A percentile compares a stretch with the other conserved stretches of the same genome.
These are phyloP conservation scores for Pseudogymnoascus sp. DNA, from an alignment of 2,329 filamentous ascomycete species.

Conservation along the genomic window DNA sequence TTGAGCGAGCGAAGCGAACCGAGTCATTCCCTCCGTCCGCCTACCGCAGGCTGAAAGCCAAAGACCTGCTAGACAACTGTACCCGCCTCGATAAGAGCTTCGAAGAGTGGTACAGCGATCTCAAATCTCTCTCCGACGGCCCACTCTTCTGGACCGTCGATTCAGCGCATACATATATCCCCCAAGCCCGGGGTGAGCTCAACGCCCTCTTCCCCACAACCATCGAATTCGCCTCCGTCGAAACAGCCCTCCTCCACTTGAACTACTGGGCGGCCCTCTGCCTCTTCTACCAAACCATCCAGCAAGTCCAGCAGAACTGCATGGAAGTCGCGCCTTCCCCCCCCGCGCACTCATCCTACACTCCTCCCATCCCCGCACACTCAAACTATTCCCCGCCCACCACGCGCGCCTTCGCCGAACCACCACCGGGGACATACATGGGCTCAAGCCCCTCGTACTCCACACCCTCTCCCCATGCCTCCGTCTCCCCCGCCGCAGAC, in stretches of 20 bases:
- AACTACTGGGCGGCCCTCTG: conserved; percentile 47
- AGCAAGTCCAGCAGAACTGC: conserved; percentile 32
- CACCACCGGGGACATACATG: neutral
- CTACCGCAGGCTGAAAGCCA: conserved; percentile 36
- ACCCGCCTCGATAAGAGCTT: conserved; percentile 40
- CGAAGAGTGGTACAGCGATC: conserved; percentile 37
- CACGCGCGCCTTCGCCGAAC: neutral
- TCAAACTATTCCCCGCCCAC: neutral
- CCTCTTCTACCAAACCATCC: conserved; percentile 40
- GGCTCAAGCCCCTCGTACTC: neutral
- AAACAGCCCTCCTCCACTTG: conserved; percentile 39
- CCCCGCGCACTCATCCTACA: neutral
- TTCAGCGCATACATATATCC: conserved; percentile 20
- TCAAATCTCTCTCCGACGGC: conserved; percentile 20
- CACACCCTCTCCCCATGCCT: neutral
- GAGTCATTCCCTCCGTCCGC: conserved; percentile 32
- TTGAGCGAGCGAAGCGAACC: conserved; percentile 37
- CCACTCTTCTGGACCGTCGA: conserved; percentile 34
- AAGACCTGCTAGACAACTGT: conserved; percentile 40
- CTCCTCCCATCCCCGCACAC: neutral
- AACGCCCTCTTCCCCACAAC: neutral
- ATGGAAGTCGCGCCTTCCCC: neutral
- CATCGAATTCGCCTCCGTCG: conserved; percentile 37
- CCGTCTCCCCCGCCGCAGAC: neutral
- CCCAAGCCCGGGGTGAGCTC: conserved; percentile 34